Conservation (phyloP, 2,329 filamentous ascomycete genomes). For the Clathrospora elynae region DNA sequence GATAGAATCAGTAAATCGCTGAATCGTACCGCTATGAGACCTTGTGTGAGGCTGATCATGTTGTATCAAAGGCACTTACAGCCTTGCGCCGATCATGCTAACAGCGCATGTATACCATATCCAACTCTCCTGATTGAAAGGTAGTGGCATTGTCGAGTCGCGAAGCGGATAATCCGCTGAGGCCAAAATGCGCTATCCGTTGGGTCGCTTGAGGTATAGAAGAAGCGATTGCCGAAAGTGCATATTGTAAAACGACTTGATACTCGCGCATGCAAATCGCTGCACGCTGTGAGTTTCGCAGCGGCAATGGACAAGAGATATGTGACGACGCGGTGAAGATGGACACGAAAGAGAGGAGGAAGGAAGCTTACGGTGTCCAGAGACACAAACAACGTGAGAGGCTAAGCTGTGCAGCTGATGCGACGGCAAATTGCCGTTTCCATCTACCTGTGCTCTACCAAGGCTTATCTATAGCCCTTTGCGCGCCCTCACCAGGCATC, state of each 20-base stretch:
- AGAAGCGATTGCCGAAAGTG: constrained; percentile 20
- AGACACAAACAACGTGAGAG: constrained; percentile 1
- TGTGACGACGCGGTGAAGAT: not conserved
- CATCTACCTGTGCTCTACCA: constrained; percentile 4
- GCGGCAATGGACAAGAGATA: not conserved
- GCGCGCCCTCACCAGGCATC: constrained; percentile 3
- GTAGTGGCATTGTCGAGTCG: constrained; percentile 21
- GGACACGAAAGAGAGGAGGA: constrained; percentile 2
- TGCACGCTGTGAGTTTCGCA: constrained; percentile 1
- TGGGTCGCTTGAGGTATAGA: constrained; percentile 18
- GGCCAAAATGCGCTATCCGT: constrained; percentile 15
- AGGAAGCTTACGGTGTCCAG: constrained; percentile 6
- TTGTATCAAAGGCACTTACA: constrained; percentile 43
- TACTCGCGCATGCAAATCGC: constrained; percentile 6
- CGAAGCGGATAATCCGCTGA: constrained; percentile 6
- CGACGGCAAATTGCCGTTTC: constrained; percentile 7
- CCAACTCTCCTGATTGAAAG: constrained; percentile 53
- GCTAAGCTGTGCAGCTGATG: constrained; percentile 15
- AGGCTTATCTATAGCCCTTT: no score
- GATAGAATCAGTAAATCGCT: constrained; percentile 3
- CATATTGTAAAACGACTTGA: constrained; percentile 23
- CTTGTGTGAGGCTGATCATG: not conserved
- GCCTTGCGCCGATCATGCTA: constrained; percentile 48
- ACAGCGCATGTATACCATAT: constrained; percentile 54
- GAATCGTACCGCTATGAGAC: not conserved